phyloP scores from a whole-genome alignment of 129 eudicot species.

The Arctium lappa region DNA sequence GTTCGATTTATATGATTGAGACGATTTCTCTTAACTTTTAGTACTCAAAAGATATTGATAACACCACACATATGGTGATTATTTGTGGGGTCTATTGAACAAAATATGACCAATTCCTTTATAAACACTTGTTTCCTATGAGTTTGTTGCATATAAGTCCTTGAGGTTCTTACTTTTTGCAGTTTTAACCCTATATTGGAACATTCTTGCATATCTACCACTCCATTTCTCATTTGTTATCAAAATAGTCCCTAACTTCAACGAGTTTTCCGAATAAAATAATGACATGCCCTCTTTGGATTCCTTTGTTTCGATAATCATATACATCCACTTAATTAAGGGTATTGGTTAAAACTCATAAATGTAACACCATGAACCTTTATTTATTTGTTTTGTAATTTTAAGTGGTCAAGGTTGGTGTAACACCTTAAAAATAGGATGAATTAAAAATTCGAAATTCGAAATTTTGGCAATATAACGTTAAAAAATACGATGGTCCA shows the following conservation, averaged over 20 bases:
- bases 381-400: no score
- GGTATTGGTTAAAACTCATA: no score
- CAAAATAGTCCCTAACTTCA: background rate
- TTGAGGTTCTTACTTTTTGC: background rate
- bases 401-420: no score
- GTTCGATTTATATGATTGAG: background rate
- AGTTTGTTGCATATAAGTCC: background rate
- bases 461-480: no score
- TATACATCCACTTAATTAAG: background rate
- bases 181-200: background rate
- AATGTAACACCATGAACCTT: no score
- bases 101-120: conserved; percentile 9
- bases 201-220: background rate
- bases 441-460: no score
- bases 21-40: background rate
- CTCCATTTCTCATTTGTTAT: background rate
- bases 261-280: background rate
- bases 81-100: background rate
- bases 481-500: no score
- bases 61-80: background rate
- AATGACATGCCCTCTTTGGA: background rate
- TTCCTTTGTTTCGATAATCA: background rate
- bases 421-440: no score
- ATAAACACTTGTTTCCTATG: conserved; percentile 1
- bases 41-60: background rate